Conservation (phyloP, 257 asterid species). For the Petunia axillaris region DNA sequence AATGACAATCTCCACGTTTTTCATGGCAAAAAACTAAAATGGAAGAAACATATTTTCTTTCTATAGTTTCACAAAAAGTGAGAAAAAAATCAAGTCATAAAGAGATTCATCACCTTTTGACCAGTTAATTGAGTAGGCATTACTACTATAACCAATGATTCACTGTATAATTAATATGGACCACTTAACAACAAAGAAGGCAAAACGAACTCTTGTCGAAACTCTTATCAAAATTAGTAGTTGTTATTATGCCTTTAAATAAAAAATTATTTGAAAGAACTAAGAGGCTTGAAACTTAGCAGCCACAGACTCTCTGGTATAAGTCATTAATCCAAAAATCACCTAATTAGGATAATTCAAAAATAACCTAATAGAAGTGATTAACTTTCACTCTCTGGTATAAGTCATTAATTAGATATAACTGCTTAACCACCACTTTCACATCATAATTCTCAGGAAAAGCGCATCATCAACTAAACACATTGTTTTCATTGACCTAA, state of each 20-base stretch:
- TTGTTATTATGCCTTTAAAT: not conserved
- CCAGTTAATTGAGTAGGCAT: slow-evolving; percentile 39
- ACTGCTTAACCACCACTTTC: slow-evolving; percentile 40
- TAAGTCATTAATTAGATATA: slow-evolving; percentile 32
- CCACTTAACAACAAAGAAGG: slow-evolving; percentile 36
- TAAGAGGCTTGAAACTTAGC: not conserved
- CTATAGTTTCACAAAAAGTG: not conserved
- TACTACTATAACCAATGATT: slow-evolving; percentile 38
- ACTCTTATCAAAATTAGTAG: slow-evolving; percentile 1
- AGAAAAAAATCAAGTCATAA: not conserved
- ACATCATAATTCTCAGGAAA: slow-evolving; percentile 20
- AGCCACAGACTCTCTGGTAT: not conserved
- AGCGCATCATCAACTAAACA: slow-evolving; percentile 40
- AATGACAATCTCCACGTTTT: not conserved
- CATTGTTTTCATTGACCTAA: slow-evolving; percentile 70
- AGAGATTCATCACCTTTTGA: slow-evolving; percentile 33
- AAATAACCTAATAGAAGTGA: slow-evolving; percentile 24
- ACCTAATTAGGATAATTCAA: slow-evolving; percentile 7
- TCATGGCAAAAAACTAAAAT: not conserved
- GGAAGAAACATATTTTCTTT: not conserved
- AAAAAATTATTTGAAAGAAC: not conserved
- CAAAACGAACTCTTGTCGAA: not conserved
- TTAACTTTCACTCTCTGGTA: slow-evolving; percentile 21
- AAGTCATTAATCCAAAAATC: not conserved
- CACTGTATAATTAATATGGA: slow-evolving; percentile 26